phyloP scores from a whole-genome alignment of 768 basidiomycete genomes.

The Mycena haematopus region DNA sequence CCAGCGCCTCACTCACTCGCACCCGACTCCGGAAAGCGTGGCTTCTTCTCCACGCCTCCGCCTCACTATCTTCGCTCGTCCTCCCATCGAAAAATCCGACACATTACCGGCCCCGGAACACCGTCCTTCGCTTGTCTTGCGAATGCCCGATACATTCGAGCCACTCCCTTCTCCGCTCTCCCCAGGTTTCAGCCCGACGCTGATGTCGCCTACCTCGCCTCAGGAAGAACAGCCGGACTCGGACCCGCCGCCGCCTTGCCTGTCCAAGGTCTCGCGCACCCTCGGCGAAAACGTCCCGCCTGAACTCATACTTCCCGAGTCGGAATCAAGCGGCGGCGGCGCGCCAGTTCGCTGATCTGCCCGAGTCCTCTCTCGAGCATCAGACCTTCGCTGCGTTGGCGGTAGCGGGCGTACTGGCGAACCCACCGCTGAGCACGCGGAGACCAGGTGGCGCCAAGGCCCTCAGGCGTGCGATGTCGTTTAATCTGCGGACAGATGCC shows the following conservation, averaged over 20 bases:
- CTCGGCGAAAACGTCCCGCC: constrained; percentile 52
- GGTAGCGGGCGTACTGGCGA: background rate
- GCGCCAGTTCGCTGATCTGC: constrained; percentile 22
- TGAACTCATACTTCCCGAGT: constrained; percentile 41
- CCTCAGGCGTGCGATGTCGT: background rate
- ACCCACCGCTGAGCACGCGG: background rate
- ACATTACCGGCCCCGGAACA: background rate
- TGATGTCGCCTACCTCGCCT: constrained; percentile 27
- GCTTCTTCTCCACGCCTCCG: constrained; percentile 23
- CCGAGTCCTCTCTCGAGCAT: constrained; percentile 20
- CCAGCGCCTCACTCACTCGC: background rate
- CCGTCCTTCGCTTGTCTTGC: constrained; percentile 22
- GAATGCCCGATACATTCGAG: constrained; percentile 16
- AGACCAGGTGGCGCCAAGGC: background rate
- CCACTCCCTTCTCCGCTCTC: constrained; percentile 6
- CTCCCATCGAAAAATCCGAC: constrained; percentile 23
- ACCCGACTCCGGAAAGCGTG: background rate
- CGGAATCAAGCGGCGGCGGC: constrained; percentile 16
- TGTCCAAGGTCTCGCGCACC: constrained; percentile 52
- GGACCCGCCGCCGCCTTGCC: constrained; percentile 41
- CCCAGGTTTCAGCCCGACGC: constrained; percentile 23
- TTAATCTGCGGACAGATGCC: background rate
- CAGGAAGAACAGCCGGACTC: constrained; percentile 15
- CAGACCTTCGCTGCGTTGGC: background rate
- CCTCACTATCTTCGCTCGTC: constrained; percentile 14